Conservation (phyloP, 2,329 filamentous ascomycete genomes). For the Cadophora sp. region DNA sequence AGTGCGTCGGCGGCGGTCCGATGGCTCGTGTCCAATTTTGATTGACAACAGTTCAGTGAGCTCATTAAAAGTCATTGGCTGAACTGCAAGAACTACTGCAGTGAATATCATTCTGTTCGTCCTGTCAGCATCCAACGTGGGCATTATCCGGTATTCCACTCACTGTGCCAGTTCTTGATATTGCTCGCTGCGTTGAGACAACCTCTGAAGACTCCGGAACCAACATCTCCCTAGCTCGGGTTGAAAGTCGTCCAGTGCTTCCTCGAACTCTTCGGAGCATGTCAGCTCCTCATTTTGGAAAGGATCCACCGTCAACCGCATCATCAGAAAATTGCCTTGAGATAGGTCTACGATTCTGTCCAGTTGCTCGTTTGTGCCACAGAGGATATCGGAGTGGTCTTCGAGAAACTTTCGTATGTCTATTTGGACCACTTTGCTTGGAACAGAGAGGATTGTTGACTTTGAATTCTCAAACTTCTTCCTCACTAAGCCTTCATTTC, state of each 20-base stretch:
- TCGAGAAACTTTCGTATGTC: conserved; percentile 20
- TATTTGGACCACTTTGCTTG: conserved; percentile 14
- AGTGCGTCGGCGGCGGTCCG: conserved; percentile 15
- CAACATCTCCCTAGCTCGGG: conserved; percentile 22
- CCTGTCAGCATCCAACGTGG: background rate
- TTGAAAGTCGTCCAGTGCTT: conserved; percentile 21
- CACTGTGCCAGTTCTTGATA: conserved; percentile 27
- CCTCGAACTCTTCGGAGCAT: conserved; percentile 26
- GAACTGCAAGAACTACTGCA: conserved; percentile 20
- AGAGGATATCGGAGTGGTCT: conserved; percentile 17
- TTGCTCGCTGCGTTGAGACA: conserved; percentile 18
- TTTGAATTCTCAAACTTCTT: conserved; percentile 20
- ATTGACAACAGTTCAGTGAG: conserved; percentile 21
- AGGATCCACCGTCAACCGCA: conserved; percentile 19
- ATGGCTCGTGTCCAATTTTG: conserved; percentile 25
- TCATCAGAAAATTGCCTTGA: conserved; percentile 28
- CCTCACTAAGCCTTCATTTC: conserved; percentile 20
- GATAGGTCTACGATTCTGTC: conserved; percentile 19
- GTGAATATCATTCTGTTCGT: conserved; percentile 23
- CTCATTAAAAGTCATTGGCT: conserved; percentile 27
- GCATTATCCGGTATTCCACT: background rate
- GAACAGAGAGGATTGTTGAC: conserved; percentile 16
- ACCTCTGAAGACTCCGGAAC: conserved; percentile 20
- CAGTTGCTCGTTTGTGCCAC: conserved; percentile 20
- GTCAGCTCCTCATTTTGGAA: conserved; percentile 23